Evolutionary conservation across 768 basidiomycete species (phyloP), one percentile per base, ranked within the genome.

Genomic region (Russula foetens): DNA sequence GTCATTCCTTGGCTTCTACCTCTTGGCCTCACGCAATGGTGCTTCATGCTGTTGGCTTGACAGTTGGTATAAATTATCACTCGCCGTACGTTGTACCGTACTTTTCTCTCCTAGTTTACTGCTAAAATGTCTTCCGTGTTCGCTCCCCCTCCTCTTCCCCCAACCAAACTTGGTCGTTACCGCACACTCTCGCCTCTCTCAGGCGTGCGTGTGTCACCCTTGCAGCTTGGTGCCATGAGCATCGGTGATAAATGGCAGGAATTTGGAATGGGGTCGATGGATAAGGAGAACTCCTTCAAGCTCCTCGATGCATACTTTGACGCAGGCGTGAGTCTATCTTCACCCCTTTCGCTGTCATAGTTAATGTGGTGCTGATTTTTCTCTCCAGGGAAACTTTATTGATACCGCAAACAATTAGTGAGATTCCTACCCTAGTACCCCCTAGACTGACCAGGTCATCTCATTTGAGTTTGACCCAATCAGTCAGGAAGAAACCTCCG

Each of bases 401-500:
- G 62, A 79, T 31, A 79, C 79, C 3, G 75, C 79, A 12, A 80
- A 77, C 55, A 70, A 66, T 64, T 81, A 81, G 75, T 76, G 46
- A 63, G 74, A 53, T 24, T 8, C 35, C 11, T 35, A 11, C 14
- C 35, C 35, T 5, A 7, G 2, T 35, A 11, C 14, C 35, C 35
- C 2, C 35, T 35, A 35, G 4, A 12, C 9, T 12, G 9, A 12
- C 6, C 2, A 35, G 2, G 35, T 35, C 35, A 7, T 7, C 14
- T 3, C 48, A 21, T 14, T n/a, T 31, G 8, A 5, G 5, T 9
- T 9, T 33, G 9, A 33, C 35, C 35, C 35, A 12, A 12, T 35
- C 8, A 80, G 77, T 58, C 81, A 85, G 63, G 76, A 82, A 58
- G 83, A 79, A 60, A 67, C 75, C n/a, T 82, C 81, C 5, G 84